Percentiles rank a stretch among this genome's conserved stretches.
phyloP scores from a whole-genome alignment of 164 flowering plant genomes.

The Brasenia schreberi region DNA sequence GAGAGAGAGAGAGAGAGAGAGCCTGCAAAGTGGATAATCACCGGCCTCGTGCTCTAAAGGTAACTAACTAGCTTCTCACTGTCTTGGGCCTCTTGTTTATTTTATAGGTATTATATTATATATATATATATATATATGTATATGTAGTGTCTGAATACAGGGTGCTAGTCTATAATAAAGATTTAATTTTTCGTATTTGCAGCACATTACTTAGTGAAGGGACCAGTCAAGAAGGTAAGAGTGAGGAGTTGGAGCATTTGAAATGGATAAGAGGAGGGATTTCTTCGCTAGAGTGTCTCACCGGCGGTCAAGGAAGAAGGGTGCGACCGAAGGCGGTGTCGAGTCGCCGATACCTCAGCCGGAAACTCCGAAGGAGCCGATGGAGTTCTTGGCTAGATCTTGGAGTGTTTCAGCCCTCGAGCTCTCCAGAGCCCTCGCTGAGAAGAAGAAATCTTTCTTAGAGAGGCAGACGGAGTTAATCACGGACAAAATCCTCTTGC shows the following conservation, averaged over 20 bases:
- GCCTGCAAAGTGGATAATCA: neutral
- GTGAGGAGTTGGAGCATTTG: neutral
- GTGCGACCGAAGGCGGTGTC: slow-evolving; percentile 19
- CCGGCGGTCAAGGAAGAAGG: slow-evolving; percentile 20
- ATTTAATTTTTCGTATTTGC: neutral
- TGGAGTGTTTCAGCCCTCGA: slow-evolving; percentile 89
- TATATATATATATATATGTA: no score
- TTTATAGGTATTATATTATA: no score
- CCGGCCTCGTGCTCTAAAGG: neutral
- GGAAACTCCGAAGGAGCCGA: slow-evolving; percentile 83
- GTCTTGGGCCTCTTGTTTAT: no score
- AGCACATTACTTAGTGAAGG: neutral
- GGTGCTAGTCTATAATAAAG: neutral
- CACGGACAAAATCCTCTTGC: neutral
- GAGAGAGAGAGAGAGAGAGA: neutral
- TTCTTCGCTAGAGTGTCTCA: slow-evolving; percentile 18
- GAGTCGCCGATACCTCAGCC: slow-evolving; percentile 46
- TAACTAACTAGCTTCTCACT: neutral
- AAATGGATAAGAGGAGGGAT: neutral
- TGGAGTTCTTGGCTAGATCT: slow-evolving; percentile 86
- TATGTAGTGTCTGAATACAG: neutral
- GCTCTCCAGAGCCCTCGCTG: slow-evolving; percentile 64
- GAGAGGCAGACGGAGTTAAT: neutral
- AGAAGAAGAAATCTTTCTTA: slow-evolving; percentile 26
- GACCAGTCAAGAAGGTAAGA: neutral